These are phyloP conservation scores for Cornus florida DNA, from an alignment of 148 eudicot species.

Conservation along the genomic window DNA sequence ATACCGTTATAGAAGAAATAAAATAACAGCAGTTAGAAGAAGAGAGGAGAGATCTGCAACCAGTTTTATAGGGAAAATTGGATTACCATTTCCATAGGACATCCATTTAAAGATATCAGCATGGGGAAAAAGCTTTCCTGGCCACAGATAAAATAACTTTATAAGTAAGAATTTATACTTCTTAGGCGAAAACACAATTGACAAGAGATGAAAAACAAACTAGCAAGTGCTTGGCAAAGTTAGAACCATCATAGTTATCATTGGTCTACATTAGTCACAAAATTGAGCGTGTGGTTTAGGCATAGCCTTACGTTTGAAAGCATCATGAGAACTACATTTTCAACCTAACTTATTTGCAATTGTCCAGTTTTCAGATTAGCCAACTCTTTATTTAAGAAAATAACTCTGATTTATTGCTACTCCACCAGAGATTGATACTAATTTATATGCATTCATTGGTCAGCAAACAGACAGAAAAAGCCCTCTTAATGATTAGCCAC, in stretches of 20 bases:
- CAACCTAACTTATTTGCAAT: not conserved
- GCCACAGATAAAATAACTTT: not conserved
- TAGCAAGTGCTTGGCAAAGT: no score
- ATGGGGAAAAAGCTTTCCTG: constrained; percentile 89
- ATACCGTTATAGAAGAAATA: not conserved
- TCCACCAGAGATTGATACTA: not conserved
- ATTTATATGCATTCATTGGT: not conserved
- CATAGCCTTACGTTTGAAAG: no score
- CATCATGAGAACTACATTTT: no score
- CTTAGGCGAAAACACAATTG: no score
- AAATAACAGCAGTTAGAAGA: not conserved
- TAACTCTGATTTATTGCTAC: not conserved
- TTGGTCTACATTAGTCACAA: no score
- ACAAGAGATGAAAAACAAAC: no score
- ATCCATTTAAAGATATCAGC: constrained; percentile 85
- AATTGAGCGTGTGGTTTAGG: no score
- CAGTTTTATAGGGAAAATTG: not conserved
- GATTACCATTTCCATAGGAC: constrained; percentile 91
- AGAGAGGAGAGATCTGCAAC: not conserved
- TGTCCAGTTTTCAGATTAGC: not conserved
- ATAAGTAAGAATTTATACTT: no score
- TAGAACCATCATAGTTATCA: no score
- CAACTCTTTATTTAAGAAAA: not conserved
- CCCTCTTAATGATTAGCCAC: no score
- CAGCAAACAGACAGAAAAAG: not conserved